Percentiles rank a stretch among this genome's conserved stretches.
These are phyloP conservation scores for Eleusine coracana DNA, from an alignment of 176 grass and related monocot genomes.

Conservation along the genomic window DNA sequence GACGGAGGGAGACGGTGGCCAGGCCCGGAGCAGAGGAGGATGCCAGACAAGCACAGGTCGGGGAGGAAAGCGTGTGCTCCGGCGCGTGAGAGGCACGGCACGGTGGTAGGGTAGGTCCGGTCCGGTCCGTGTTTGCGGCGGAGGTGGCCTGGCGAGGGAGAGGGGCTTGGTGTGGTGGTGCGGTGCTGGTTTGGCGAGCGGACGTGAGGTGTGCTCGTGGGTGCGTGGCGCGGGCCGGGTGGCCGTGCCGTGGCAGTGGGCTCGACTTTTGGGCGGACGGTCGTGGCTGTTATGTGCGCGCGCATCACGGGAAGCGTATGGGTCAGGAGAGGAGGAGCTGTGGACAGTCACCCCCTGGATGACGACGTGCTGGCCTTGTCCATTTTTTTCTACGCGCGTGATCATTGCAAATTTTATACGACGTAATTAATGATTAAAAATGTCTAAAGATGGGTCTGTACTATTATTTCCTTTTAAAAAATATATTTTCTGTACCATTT, in stretches of 20 bases:
- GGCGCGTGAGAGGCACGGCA: neutral
- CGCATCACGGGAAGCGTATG: too few relatives aligned
- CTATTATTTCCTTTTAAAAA: too few relatives aligned
- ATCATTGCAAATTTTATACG: neutral
- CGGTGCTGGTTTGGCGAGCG: neutral
- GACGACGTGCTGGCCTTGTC: neutral
- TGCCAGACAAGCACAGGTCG: neutral
- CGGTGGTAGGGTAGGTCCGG: neutral
- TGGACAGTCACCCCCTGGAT: too few relatives aligned
- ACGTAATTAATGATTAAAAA: neutral
- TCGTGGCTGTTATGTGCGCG: too few relatives aligned
- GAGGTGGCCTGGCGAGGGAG: neutral
- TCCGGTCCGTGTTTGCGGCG: neutral
- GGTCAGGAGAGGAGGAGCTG: too few relatives aligned
- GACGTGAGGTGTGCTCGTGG: too few relatives aligned
- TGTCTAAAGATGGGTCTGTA: neutral
- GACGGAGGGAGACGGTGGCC: neutral
- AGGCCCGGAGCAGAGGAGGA: neutral
- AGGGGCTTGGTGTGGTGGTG: neutral
- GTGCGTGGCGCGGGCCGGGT: too few relatives aligned
- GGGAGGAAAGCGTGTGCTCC: neutral
- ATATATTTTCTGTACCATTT: too few relatives aligned
- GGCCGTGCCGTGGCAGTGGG: neutral
- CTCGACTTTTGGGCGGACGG: too few relatives aligned
- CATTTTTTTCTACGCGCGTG: neutral